These are phyloP conservation scores for Buxus sempervirens DNA, from an alignment of 164 flowering plant genomes.

Conservation along the genomic window DNA sequence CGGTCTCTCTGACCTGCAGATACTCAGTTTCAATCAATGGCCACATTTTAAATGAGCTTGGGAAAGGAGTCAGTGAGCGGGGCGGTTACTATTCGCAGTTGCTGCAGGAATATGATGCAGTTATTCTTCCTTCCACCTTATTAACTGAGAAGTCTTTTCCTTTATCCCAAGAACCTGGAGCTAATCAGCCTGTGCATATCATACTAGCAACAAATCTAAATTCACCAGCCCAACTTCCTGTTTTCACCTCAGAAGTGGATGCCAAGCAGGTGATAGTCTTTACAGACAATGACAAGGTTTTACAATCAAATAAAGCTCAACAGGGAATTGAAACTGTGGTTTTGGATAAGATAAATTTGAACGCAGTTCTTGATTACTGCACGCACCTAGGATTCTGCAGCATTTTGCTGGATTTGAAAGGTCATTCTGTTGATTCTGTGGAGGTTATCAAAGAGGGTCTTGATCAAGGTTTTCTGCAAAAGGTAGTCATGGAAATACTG, in stretches of 20 bases:
- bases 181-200: slow-evolving; percentile 68
- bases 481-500: slow-evolving; percentile 60
- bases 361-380: slow-evolving; percentile 55
- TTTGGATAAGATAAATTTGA: slow-evolving; percentile 44
- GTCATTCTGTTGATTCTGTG: slow-evolving; percentile 30
- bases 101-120: slow-evolving; percentile 71
- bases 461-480: slow-evolving; percentile 55
- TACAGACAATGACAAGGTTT: slow-evolving; percentile 33
- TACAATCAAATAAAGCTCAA: slow-evolving; percentile 26
- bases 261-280: slow-evolving; percentile 42
- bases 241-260: slow-evolving; percentile 17
- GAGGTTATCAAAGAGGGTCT: slow-evolving; percentile 49
- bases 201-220: slow-evolving; percentile 33
- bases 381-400: slow-evolving; percentile 55
- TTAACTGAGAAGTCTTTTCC: slow-evolving; percentile 24
- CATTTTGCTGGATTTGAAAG: slow-evolving; percentile 62
- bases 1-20: slow-evolving; percentile 31
- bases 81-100: slow-evolving; percentile 80
- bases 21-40: slow-evolving; percentile 80
- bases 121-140: slow-evolving; percentile 47
- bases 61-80: slow-evolving; percentile 44
- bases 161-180: slow-evolving; percentile 60
- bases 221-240: slow-evolving; percentile 26
- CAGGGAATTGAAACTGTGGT: slow-evolving; percentile 58
- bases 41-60: slow-evolving; percentile 43